These are phyloP conservation scores for Didymella exigua DNA, from an alignment of 2,329 filamentous ascomycete species.

Conservation along the genomic window DNA sequence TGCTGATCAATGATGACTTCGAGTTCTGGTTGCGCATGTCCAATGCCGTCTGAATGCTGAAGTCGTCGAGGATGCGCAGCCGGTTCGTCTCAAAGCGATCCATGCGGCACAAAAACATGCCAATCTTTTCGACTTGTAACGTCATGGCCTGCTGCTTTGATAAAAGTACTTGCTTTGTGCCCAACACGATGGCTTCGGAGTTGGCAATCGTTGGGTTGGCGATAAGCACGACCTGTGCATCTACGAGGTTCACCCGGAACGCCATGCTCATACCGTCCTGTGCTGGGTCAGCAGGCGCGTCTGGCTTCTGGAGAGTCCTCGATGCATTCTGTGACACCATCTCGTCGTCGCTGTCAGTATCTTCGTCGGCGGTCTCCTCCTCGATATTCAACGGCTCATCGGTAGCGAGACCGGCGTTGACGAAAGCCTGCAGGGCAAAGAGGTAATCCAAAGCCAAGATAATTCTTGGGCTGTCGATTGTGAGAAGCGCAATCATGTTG, in stretches of 20 bases:
- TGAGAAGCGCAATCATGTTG: conserved; percentile 86
- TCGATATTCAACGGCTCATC: conserved; percentile 65
- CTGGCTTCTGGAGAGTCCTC: conserved; percentile 25
- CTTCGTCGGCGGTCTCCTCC: conserved; percentile 61
- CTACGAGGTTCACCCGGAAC: conserved; percentile 91
- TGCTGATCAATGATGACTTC: conserved; percentile 70
- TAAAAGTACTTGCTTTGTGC: conserved; percentile 89
- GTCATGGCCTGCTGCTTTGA: conserved; percentile 94
- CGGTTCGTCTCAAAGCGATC: conserved; percentile 92
- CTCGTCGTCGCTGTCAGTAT: conserved; percentile 47
- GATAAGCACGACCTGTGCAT: conserved; percentile 94
- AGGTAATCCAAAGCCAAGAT: conserved; percentile 97
- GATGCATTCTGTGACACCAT: conserved; percentile 43
- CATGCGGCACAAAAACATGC: conserved; percentile 99
- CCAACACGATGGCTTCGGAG: conserved; percentile 94
- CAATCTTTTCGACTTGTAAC: conserved; percentile 88
- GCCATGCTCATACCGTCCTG: conserved; percentile 71
- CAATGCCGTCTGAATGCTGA: conserved; percentile 87
- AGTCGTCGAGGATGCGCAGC: conserved; percentile 93
- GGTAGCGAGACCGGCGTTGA: conserved; percentile 68
- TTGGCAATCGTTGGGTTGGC: conserved; percentile 88
- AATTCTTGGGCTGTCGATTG: conserved; percentile 89
- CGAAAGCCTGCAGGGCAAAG: conserved; percentile 84
- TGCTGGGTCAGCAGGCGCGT: conserved; percentile 37
- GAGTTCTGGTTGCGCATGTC: conserved; percentile 70